Percentiles rank a stretch among this genome's conserved stretches.
These are phyloP conservation scores for Rhizophagus sp. DNA, from an alignment of 192 early-diverging fungal species.

Conservation along the genomic window DNA sequence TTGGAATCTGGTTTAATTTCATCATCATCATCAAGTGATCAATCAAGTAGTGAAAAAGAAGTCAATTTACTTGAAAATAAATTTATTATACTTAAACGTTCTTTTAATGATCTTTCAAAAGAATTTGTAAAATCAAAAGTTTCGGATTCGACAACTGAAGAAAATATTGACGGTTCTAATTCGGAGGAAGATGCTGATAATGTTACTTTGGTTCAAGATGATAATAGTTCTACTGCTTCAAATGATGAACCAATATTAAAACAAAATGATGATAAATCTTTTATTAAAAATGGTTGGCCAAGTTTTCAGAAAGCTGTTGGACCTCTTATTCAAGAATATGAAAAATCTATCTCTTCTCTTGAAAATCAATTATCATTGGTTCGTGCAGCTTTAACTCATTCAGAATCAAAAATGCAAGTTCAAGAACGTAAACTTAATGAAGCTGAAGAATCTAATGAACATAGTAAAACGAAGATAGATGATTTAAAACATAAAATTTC, in stretches of 20 bases:
- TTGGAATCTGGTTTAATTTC: slow-evolving; percentile 17
- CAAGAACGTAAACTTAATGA: slow-evolving; percentile 52
- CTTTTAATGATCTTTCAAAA: slow-evolving; percentile 54
- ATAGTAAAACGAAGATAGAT: slow-evolving; percentile 30
- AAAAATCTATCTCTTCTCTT: slow-evolving; percentile 58
- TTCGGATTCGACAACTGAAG: slow-evolving; percentile 50
- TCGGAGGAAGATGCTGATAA: background rate
- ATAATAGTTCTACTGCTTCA: background rate
- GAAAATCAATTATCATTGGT: slow-evolving; percentile 60
- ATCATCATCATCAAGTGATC: too few species aligned
- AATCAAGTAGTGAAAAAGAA: slow-evolving; percentile 8
- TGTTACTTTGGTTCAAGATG: background rate
- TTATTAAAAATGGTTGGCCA: slow-evolving; percentile 1
- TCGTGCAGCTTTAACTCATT: slow-evolving; percentile 57
- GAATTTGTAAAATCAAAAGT: slow-evolving; percentile 50
- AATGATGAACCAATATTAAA: background rate
- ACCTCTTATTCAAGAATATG: slow-evolving; percentile 72
- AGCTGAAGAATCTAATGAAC: slow-evolving; percentile 22
- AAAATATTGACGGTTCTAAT: slow-evolving; percentile 14
- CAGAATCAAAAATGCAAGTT: slow-evolving; percentile 54
- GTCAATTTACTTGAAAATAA: slow-evolving; percentile 46
- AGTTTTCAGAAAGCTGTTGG: slow-evolving; percentile 54
- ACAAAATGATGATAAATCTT: background rate
- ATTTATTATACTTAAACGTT: slow-evolving; percentile 49
- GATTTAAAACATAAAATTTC: slow-evolving; percentile 43